phyloP scores from a whole-genome alignment of 2,329 filamentous ascomycete genomes.

The Lojkania enalia region DNA sequence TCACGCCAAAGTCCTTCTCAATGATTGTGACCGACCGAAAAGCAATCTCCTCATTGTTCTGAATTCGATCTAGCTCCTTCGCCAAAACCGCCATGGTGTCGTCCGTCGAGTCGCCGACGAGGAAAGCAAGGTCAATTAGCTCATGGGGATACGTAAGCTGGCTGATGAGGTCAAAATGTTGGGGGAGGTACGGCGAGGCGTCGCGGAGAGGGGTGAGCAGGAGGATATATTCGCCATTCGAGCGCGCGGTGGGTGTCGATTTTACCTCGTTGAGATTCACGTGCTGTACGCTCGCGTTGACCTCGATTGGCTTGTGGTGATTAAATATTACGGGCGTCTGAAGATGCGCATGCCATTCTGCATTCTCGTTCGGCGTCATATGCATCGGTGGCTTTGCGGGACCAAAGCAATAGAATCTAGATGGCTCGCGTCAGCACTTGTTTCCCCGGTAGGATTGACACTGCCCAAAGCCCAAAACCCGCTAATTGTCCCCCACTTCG shows the following conservation, averaged over 20 bases:
- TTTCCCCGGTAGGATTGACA: constrained; percentile 5
- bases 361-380: constrained; percentile 89
- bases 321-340: constrained; percentile 96
- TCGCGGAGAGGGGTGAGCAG: constrained; percentile 93
- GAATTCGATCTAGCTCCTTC: constrained; percentile 83
- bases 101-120: constrained; percentile 88
- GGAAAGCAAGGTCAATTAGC: constrained; percentile 91
- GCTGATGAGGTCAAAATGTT: constrained; percentile 91
- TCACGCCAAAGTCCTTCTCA: constrained; percentile 85
- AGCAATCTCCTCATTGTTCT: constrained; percentile 75
- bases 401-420: constrained; percentile 95
- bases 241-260: constrained; percentile 76
- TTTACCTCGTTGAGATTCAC: constrained; percentile 83
- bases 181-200: constrained; percentile 76
- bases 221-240: constrained; percentile 84
- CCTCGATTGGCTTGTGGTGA: constrained; percentile 82
- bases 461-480: neutral
- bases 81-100: constrained; percentile 87
- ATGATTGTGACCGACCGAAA: constrained; percentile 86
- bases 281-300: constrained; percentile 80
- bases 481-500: neutral
- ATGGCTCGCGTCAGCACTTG: constrained; percentile 25
- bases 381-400: constrained; percentile 94
- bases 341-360: constrained; percentile 83
- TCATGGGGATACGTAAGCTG: constrained; percentile 92